These are phyloP conservation scores for Amanita molliuscula DNA, from an alignment of 768 basidiomycete species.

Conservation along the genomic window DNA sequence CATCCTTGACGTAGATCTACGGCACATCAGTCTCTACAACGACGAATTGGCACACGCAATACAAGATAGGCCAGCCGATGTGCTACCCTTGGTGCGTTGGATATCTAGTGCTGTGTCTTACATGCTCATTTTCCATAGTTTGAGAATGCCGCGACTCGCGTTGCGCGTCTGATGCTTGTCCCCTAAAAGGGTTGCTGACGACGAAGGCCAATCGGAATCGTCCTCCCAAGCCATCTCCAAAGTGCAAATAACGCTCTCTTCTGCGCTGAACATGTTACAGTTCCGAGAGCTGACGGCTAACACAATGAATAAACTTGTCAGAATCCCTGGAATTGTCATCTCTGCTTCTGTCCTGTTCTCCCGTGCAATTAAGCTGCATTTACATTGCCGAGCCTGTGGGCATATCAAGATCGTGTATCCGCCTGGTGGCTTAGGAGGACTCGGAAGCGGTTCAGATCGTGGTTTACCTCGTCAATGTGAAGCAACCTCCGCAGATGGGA, in stretches of 20 bases:
- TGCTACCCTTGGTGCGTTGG: constrained; percentile 71
- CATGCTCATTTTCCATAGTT: constrained; percentile 42
- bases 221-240: constrained; percentile 39
- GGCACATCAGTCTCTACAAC: constrained; percentile 73
- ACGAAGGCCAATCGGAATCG: constrained; percentile 27
- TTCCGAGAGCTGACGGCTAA: constrained; percentile 92
- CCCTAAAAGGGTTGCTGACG: constrained; percentile 26
- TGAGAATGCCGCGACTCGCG: constrained; percentile 81
- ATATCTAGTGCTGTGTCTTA: not conserved
- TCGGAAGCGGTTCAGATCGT: constrained; percentile 79
- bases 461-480: constrained; percentile 86
- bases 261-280: constrained; percentile 87
- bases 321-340: constrained; percentile 96
- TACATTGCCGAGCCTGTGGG: constrained; percentile 89
- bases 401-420: constrained; percentile 73
- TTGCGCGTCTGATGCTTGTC: constrained; percentile 81
- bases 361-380: constrained; percentile 82
- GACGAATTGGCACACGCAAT: constrained; percentile 90
- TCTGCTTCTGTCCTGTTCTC: constrained; percentile 91
- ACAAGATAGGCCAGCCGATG: constrained; percentile 82
- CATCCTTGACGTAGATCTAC: constrained; percentile 78
- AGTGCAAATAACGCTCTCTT: constrained; percentile 80
- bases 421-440: constrained; percentile 67
- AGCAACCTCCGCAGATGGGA: constrained; percentile 65
- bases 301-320: constrained; percentile 92